phyloP scores from a whole-genome alignment of 2,329 filamentous ascomycete species.

The Phyllosticta paracitricarpa region DNA sequence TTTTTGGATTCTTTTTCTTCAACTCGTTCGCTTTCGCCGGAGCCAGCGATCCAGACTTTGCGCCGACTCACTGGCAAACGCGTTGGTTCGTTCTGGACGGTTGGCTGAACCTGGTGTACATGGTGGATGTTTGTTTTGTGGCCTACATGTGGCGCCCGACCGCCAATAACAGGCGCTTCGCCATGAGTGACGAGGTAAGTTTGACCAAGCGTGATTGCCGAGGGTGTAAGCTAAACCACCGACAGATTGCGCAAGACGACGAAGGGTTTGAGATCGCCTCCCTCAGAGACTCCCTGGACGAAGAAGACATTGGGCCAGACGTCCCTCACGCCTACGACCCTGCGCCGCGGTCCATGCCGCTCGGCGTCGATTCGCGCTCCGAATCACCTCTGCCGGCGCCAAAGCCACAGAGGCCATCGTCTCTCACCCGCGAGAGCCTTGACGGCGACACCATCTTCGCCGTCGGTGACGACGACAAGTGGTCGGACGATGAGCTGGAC shows the following conservation, averaged over 20 bases:
- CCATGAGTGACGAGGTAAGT: slow-evolving; percentile 88
- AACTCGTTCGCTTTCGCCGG: slow-evolving; percentile 94
- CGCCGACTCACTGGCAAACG: slow-evolving; percentile 94
- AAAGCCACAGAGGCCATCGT: slow-evolving; percentile 36
- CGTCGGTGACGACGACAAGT: slow-evolving; percentile 78
- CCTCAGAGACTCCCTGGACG: slow-evolving; percentile 65
- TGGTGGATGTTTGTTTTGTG: slow-evolving; percentile 84
- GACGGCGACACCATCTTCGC: slow-evolving; percentile 96
- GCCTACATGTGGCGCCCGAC: slow-evolving; percentile 96
- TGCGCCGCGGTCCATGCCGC: slow-evolving; percentile 20
- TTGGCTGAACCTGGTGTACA: slow-evolving; percentile 93
- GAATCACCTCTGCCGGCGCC: slow-evolving; percentile 44
- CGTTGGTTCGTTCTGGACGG: slow-evolving; percentile 96
- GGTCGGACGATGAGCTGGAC: slow-evolving; percentile 62
- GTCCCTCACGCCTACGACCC: slow-evolving; percentile 32
- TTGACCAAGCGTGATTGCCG: not conserved
- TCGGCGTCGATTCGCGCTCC: slow-evolving; percentile 18
- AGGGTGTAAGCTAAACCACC: slow-evolving; percentile 18
- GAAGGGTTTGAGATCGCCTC: slow-evolving; percentile 96
- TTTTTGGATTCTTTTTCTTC: slow-evolving; percentile 97
- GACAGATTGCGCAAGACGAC: slow-evolving; percentile 83
- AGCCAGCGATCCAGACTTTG: slow-evolving; percentile 73
- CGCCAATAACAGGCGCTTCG: slow-evolving; percentile 91
- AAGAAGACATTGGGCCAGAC: slow-evolving; percentile 40
- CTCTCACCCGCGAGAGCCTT: slow-evolving; percentile 49